A percentile compares a stretch with the other conserved stretches of the same genome.
phyloP scores from a whole-genome alignment of 2,329 filamentous ascomycete genomes.

The Elsinoe ampelina region DNA sequence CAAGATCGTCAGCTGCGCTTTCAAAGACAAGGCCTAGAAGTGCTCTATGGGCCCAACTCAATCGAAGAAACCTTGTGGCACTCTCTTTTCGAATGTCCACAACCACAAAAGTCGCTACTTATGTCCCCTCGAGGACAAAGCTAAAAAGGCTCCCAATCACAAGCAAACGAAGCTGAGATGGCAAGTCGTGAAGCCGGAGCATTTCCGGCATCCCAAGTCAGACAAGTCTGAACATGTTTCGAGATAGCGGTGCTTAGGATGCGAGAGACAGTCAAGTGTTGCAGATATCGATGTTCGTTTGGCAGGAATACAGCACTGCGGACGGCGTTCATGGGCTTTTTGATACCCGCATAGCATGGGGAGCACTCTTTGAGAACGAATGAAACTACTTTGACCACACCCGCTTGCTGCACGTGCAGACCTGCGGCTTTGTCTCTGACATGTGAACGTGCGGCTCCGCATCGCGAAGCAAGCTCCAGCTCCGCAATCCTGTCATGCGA shows the following conservation, averaged over 20 bases:
- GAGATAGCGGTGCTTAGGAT: no score
- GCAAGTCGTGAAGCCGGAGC: no score
- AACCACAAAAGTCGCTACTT: neutral
- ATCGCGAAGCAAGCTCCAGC: neutral
- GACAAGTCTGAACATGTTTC: no score
- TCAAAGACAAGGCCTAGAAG: conserved; percentile 54
- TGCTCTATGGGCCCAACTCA: neutral
- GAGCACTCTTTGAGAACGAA: no score
- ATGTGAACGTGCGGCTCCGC: conserved; percentile 7
- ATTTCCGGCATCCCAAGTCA: no score
- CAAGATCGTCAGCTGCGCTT: conserved; percentile 95
- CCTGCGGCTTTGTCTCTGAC: neutral
- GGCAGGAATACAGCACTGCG: no score
- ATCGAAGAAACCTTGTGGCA: neutral
- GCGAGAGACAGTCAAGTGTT: no score
- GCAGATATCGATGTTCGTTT: no score
- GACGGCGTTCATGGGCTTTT: no score
- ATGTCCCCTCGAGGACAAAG: neutral
- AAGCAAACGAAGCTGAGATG: no score
- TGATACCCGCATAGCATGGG: no score
- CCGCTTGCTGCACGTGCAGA: neutral
- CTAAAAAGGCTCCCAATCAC: neutral
- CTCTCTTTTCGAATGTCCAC: neutral
- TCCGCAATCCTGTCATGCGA: neutral
- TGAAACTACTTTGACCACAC: no score